These are phyloP conservation scores for Cytospora chrysosperma DNA, from an alignment of 2,329 filamentous ascomycete genomes.

Conservation along the genomic window DNA sequence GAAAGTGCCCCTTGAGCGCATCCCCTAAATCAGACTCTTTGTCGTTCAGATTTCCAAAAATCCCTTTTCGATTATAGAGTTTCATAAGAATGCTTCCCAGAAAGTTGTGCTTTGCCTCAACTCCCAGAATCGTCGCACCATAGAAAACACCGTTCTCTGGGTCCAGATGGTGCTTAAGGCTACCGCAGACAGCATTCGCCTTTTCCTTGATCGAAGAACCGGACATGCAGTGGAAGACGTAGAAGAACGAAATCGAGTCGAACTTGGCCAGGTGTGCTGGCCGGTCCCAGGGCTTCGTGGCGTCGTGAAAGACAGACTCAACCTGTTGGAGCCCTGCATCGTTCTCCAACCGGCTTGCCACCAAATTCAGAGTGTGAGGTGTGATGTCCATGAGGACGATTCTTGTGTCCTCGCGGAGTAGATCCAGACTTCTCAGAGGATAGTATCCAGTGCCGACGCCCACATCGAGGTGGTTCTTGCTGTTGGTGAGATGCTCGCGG, in stretches of 20 bases:
- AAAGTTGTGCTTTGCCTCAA: neutral
- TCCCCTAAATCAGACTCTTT: neutral
- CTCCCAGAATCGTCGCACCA: neutral
- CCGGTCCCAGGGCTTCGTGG: neutral
- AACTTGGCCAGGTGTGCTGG: neutral
- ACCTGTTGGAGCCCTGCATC: neutral
- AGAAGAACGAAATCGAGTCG: slow-evolving; percentile 1
- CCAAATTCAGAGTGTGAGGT: neutral
- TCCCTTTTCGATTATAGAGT: neutral
- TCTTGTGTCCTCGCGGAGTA: neutral
- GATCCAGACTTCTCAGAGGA: neutral
- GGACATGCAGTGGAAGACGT: neutral
- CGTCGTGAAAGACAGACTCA: neutral
- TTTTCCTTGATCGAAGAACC: neutral
- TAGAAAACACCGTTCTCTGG: neutral
- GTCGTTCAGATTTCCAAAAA: neutral
- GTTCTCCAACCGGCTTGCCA: neutral
- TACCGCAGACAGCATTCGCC: neutral
- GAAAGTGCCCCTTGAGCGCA: neutral
- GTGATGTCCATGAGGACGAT: slow-evolving; percentile 2
- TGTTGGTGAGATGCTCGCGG: neutral
- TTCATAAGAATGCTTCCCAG: neutral
- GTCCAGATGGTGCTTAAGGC: neutral
- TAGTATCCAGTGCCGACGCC: slow-evolving; percentile 2
- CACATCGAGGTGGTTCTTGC: neutral